Base-by-base conservation (phyloP, 108 stramenopile genomes). In the Nitzschia sp. region DNA sequence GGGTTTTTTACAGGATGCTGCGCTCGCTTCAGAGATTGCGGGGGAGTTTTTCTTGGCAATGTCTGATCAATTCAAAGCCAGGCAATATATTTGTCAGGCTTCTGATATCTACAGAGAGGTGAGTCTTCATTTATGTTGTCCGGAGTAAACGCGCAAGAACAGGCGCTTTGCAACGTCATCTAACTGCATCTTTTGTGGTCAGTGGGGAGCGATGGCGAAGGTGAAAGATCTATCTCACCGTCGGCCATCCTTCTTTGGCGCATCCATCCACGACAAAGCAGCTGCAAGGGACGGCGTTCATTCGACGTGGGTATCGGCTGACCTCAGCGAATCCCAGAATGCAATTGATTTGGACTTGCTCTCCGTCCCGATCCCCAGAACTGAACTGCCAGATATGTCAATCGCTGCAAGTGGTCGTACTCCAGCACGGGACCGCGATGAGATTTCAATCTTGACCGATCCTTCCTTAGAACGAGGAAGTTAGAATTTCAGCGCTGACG, bases 1-100 rank as follows among this genome's bases (percentile, higher is more conserved):
- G 33, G 67, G 75, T 26, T 62, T 63, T 29, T 30, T 63, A 46
- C 75, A 76, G 54, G 66, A 68, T 69, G 75, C 75, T 4, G 75
- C 75, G 5, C 45, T 69, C 25, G 68, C 44, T 22, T 58, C 56
- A 45, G 75, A 76, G 41, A 9, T 76, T 45, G 68, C 75, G 1
- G 75, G 75, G 6, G 68, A 68, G 44, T 53, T 35, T 35, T 67
- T 76, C 31, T 16, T 55, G 13, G 19, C 38, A 1, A 35, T 32
- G 19, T 32, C 8, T 34, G 53, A 69, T 15, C 29, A 62, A 0
- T 29, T 1, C 2, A 27, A 27, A 21, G 60, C 41, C 26, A 27
- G 25, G 1, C 45, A 64, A 23, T 76, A 69, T 31, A 27, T 76
- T 9, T 62, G 33, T 30, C 66, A 76, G 23, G 75, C 75, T 1